Base-by-base conservation (phyloP, 805 yeast genomes). In the Cyberlindnera veronae region DNA sequence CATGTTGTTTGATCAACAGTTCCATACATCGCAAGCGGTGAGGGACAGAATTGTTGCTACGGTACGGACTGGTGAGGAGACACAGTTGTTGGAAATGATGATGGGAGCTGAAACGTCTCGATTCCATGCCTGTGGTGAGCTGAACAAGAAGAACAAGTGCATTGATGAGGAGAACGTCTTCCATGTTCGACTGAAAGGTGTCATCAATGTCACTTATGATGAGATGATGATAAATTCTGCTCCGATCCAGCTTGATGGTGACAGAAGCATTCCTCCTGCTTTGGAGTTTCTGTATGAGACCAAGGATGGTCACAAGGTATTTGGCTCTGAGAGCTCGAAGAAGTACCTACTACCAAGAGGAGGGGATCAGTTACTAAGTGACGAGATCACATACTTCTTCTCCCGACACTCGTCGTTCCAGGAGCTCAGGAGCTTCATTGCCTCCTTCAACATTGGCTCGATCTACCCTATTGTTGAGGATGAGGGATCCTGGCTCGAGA, bases 331-430 rank as follows among this genome's bases (percentile, higher is more conserved):
- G 12, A n/a, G 16, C 2, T 7, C 11, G 11, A 33, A 21, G 23
- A 39, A 20, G 3, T 68, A 68, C 67, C 39, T 69, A 3, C 42
- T 59, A 4, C 62, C 66, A 0, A 32, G 41, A 8, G 55, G 53
- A 3, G 55, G 63, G 1, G 40, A 46, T 3, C 57, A 55, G 16
- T 46, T 67, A 3, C 53, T 72, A 7, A 69, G 71, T 1, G 51
- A 49, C n/a, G 64, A 61, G 10, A 42, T 72, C 3, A 57, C 57
- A 33, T 59, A 68, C 13, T 50, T 69, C 7, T 74, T 66, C 47
- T 70, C 76, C 5, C 51, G 77, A 31, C 78, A 74, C 44, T 70
- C 77, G 1, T 69, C 77, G 2, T 74, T 62, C 41, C 35, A 60
- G 7, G 79, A 74, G 46, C 55, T 63, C 13, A 43, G 55, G 14